phyloP scores from a whole-genome alignment of 352 stramenopile species.

The Phytopythium helicoides region DNA sequence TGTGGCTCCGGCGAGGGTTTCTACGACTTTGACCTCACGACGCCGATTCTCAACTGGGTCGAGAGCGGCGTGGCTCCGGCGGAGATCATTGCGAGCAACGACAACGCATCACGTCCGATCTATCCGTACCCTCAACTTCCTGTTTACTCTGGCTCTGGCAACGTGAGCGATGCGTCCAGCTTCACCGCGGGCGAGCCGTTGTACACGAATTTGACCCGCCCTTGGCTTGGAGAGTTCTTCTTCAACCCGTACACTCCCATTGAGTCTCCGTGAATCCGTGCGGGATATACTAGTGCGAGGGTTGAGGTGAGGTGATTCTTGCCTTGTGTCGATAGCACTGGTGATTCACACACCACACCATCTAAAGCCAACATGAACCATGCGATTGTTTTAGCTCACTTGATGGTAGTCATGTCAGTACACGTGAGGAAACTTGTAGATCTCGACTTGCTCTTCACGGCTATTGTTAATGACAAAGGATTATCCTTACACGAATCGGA shows the following conservation, averaged over 20 bases:
- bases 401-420: too few relatives aligned
- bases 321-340: too few relatives aligned
- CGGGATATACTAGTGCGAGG: too few relatives aligned
- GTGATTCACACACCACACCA: too few relatives aligned
- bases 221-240: conserved; percentile 22
- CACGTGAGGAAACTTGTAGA: too few relatives aligned
- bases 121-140: conserved; percentile 20
- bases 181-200: conserved; percentile 15
- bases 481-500: too few relatives aligned
- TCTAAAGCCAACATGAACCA: too few relatives aligned
- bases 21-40: conserved; percentile 36
- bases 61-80: conserved; percentile 23
- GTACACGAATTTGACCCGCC: conserved; percentile 13
- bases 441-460: too few relatives aligned
- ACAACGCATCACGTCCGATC: conserved; percentile 17
- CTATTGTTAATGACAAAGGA: too few relatives aligned
- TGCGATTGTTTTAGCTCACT: too few relatives aligned
- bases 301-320: too few relatives aligned
- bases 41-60: conserved; percentile 43
- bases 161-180: conserved; percentile 15
- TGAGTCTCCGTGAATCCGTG: neutral
- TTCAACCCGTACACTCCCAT: conserved; percentile 20
- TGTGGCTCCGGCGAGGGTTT: conserved; percentile 41
- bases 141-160: conserved; percentile 11
- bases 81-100: conserved; percentile 23